Evolutionary conservation across 371 early-diverging fungal genomes (phyloP), one percentile per base, ranked within the genome.

Genomic region (Actinomortierella ambigua): DNA sequence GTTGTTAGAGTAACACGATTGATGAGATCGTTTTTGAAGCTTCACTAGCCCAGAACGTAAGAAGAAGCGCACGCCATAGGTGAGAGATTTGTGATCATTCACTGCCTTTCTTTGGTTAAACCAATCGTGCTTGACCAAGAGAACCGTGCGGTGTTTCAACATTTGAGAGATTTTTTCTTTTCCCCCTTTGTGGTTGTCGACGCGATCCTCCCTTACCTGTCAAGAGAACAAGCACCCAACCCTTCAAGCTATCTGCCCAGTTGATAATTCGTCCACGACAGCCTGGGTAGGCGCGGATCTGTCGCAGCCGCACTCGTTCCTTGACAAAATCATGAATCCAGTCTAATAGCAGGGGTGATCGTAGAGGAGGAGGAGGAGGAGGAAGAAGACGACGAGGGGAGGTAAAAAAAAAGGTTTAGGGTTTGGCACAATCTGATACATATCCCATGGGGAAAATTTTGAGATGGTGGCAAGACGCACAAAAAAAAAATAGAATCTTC

Each of bases 251-350:
- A 13, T 73, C 73, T 13, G 73, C 73, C n/a, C 63, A 52, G 50
- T 62, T 73, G 47, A 53, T 76, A 47, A 92, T 47, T 57, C 76
- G 69, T 0, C 92, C 91, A 18, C 81, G 71, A n/a, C 85, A 53
- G 7, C 90, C 89, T 8, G 80, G 76, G 6, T 77, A 57, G 8
- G 85, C 79, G 26, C 88, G 76, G 26, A 96, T 62, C 41, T 81
- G 82, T 22, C 91, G 76, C 26, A 92, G 70, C 4, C 97, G 80
- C 0, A 90, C 84, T 6, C 92, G 87, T 69, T 97, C 97, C 69
- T 95, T 95, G 52, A 93, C 88, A 61, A 87, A 83, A 68, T 96
- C 97, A 65, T 95, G 94, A 44, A 94, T 92, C 94, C 95, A 96
- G 78, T 97, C 95, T 81, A 84, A 80, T 9, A 20, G n/a, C 39